Evolutionary conservation across 2,329 filamentous ascomycete genomes (phyloP), one percentile per base, ranked within the genome.

Genomic region (Ramichloridium luteum): DNA sequence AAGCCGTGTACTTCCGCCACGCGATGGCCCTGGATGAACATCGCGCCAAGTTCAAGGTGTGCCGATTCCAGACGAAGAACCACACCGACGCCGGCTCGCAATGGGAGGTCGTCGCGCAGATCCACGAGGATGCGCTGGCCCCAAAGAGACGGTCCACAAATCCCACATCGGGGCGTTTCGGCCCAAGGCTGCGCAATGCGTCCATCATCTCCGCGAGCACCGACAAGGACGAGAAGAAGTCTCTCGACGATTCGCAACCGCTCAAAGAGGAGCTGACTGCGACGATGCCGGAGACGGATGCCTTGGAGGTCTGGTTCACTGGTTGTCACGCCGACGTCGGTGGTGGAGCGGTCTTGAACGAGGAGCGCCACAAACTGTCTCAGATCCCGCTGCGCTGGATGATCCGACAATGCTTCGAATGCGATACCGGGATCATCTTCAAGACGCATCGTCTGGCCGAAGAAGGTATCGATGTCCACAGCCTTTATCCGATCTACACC

Each of bases 311-410:
- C 15, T 63, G 60, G 60, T 64, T 64, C 36, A 44, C 54, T 2
- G 61, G 60, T 8, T 48, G 50, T 13, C 61, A 64, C 35, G 57
- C 52, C 3, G 61, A 65, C 41, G 51, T 64, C 6, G 61, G 61
- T n/a, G 60, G 60, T 2, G 61, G 62, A 4, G 59, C 61, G 2
- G 57, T 61, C 3, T 35, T 44, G 3, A 63, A 64, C 36, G 53
- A 55, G 18, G 49, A 48, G 25, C 52, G 60, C 2, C 60, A 64
- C 34, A 61, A 59, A 41, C 54, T 65, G 6, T 54, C 59, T 3
- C 56, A 57, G 3, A 64, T 64, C 10, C 61, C 61, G 4, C 50
- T 65, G 3, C 55, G 61, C 3, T 65, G 62, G 62, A 65, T 65
- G 61, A 50, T 65, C 8, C 52, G 61, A 13, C 60, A 65, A 40